These are phyloP conservation scores for Dissoconium aciculare DNA, from an alignment of 2,329 filamentous ascomycete genomes.

Conservation along the genomic window DNA sequence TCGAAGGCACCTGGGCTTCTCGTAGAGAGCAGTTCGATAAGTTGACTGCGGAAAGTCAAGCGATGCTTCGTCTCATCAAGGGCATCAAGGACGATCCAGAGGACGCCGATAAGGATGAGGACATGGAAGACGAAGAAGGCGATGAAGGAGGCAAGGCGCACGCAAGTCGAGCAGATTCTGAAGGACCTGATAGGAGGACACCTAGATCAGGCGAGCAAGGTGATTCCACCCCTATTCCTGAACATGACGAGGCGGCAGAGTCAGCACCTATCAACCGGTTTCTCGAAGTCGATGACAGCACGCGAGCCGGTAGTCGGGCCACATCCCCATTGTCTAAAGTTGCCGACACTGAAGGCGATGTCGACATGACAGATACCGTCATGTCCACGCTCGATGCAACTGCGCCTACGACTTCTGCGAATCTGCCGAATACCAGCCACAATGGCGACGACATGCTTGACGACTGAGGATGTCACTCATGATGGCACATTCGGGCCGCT, in stretches of 20 bases:
- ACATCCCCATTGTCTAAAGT: slow-evolving; percentile 13
- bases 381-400: neutral
- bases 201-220: slow-evolving; percentile 13
- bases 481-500: too few species aligned
- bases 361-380: slow-evolving; percentile 16
- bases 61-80: slow-evolving; percentile 68
- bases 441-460: too few species aligned
- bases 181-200: slow-evolving; percentile 26
- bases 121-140: slow-evolving; percentile 31
- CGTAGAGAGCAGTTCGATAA: slow-evolving; percentile 71
- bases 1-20: slow-evolving; percentile 71
- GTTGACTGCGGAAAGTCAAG: slow-evolving; percentile 83
- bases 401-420: neutral
- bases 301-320: slow-evolving; percentile 11
- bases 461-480: too few species aligned
- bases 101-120: slow-evolving; percentile 65
- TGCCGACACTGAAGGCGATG: slow-evolving; percentile 14
- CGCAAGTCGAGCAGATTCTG: slow-evolving; percentile 32
- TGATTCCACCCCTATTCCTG: slow-evolving; percentile 27
- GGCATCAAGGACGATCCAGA: slow-evolving; percentile 95
- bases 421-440: too few species aligned
- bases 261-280: slow-evolving; percentile 15
- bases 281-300: slow-evolving; percentile 17
- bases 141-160: slow-evolving; percentile 26
- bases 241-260: slow-evolving; percentile 17